Evolutionary conservation across 179 eudicot species (phyloP).

Genomic region (Amaranthus tricolor): DNA sequence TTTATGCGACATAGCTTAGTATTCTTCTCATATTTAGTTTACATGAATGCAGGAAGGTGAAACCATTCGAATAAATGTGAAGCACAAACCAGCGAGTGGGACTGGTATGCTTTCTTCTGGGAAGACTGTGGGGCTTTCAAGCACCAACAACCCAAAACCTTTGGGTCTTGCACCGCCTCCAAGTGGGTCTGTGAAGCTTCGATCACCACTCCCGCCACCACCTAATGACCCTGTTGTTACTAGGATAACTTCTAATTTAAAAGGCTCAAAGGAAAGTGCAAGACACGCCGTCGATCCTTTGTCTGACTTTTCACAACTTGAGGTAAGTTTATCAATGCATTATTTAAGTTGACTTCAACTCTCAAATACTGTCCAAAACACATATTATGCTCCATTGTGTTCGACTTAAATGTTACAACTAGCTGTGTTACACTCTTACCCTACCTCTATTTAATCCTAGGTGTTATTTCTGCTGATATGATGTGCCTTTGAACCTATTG

Average conservation of each 20-base stretch:
- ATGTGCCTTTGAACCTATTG: not conserved
- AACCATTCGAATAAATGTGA: constrained; percentile 92
- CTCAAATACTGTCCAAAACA: not conserved
- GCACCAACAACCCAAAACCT: constrained; percentile 54
- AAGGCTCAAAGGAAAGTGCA: constrained; percentile 51
- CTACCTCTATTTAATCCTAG: not conserved
- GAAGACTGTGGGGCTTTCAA: constrained; percentile 46
- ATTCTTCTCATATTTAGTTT: not conserved
- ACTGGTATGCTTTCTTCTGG: constrained; percentile 87
- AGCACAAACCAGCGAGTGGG: constrained; percentile 82
- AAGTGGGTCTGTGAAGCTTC: constrained; percentile 53
- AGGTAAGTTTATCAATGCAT: constrained; percentile 46
- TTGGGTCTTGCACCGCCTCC: constrained; percentile 84
- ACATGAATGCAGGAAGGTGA: constrained; percentile 77
- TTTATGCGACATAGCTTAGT: not conserved
- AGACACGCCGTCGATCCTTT: constrained; percentile 58
- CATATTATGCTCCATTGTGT: not conserved
- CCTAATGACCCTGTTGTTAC: constrained; percentile 88
- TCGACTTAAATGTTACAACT: not conserved
- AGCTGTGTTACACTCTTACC: not conserved
- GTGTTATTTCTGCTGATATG: not conserved
- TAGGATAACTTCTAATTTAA: constrained; percentile 56
- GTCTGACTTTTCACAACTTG: constrained; percentile 82
- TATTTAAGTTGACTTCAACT: not conserved
- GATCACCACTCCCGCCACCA: constrained; percentile 91